phyloP scores from a whole-genome alignment of 2,329 filamentous ascomycete genomes.

The Trichoderma atrobrunneum region DNA sequence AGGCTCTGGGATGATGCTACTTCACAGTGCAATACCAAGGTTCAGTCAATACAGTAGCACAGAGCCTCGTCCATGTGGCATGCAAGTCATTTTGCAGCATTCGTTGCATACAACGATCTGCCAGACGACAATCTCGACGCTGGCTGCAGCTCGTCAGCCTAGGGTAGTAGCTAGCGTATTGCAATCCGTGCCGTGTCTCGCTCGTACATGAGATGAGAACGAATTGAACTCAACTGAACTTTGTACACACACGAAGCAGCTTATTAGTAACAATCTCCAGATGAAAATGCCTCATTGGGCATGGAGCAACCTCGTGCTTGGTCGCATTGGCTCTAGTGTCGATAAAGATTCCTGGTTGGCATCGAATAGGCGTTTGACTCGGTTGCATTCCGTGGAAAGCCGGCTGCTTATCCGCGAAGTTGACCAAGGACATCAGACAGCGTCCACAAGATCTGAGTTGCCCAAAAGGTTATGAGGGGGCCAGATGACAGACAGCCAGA shows the following conservation, averaged over 20 bases:
- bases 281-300: conserved; percentile 10
- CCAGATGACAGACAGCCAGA: not conserved
- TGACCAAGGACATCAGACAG: not conserved
- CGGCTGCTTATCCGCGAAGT: not conserved
- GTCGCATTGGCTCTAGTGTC: not conserved
- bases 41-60: not conserved
- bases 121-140: not conserved
- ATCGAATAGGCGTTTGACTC: not conserved
- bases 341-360: not conserved
- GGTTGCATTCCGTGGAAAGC: not conserved
- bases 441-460: not conserved
- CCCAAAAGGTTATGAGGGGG: not conserved
- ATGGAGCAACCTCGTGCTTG: not conserved
- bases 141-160: not conserved
- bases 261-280: not conserved
- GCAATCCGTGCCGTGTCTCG: not conserved
- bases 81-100: conserved; percentile 7
- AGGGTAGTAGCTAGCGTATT: not conserved
- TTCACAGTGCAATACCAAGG: not conserved
- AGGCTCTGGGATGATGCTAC: not conserved
- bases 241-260: not conserved
- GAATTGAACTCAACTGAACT: not conserved
- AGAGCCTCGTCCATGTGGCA: not conserved
- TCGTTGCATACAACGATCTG: conserved; percentile 3
- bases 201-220: not conserved